Evolutionary conservation across 495 filamentous ascomycete genomes (phyloP).

Genomic region (Hypoxylon trugodes): DNA sequence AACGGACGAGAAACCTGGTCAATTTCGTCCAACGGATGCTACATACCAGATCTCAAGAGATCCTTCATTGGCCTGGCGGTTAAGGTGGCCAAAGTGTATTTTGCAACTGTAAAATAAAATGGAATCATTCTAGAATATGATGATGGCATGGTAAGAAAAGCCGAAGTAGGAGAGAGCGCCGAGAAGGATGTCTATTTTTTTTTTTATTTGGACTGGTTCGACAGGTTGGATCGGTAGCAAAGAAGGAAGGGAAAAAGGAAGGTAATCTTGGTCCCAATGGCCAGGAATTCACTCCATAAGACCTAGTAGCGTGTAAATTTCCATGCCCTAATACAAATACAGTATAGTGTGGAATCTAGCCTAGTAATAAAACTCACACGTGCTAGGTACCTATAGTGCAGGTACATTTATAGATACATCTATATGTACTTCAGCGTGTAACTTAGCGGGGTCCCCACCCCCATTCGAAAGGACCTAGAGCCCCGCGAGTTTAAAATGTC

Average conservation of each 20-base stretch:
- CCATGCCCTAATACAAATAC: too few relatives aligned
- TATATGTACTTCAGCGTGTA: too few relatives aligned
- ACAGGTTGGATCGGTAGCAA: not conserved
- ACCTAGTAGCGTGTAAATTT: too few relatives aligned
- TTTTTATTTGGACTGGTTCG: not conserved
- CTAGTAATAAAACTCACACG: too few relatives aligned
- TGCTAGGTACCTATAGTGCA: not conserved
- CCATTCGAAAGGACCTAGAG: conserved; percentile 16
- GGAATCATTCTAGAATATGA: conserved; percentile 37
- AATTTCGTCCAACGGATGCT: conserved; percentile 19
- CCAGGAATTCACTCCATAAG: too few relatives aligned
- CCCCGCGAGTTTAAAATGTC: conserved; percentile 26
- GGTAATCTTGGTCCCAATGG: too few relatives aligned
- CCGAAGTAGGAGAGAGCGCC: conserved; percentile 15
- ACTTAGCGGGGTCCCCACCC: conserved; percentile 20
- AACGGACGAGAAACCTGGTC: conserved; percentile 11
- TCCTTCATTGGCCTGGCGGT: too few relatives aligned
- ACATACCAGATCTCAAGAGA: conserved; percentile 18
- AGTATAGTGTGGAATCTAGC: too few relatives aligned
- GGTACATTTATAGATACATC: not conserved
- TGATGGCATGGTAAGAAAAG: not conserved
- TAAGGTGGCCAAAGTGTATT: too few relatives aligned
- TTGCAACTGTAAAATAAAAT: too few relatives aligned
- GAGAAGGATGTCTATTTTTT: conserved; percentile 5
- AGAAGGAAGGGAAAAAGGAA: not conserved